Base-by-base conservation (phyloP, 108 stramenopile species). In the Pelagomonas calceolata region DNA sequence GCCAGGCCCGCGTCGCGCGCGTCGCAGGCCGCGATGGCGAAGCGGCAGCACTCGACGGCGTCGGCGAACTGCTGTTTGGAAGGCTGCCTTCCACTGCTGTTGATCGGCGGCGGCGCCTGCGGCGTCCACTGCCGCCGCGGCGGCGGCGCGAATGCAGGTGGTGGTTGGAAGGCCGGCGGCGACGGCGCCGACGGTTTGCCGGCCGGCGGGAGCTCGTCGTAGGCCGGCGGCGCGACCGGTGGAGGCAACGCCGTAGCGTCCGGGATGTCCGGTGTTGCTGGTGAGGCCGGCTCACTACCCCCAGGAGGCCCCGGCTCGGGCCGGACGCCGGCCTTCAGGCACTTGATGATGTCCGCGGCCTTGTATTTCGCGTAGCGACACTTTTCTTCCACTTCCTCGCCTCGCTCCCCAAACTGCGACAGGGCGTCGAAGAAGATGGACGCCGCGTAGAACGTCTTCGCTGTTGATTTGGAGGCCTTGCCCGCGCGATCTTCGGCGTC, bases 331-430 rank as follows among this genome's bases (percentile, higher is more conserved):
- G 93, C 91, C 64, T 92, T 94, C 32, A 96, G 82, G 4, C 92
- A 91, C 73, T 93, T 96, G 51, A 96, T 74, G 74, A 93, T 96
- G 36, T 96, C 93, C 0, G 93, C 88, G 16, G 93, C 91, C 70
- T 94, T 93, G 92, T 92, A 96, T 72, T 94, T 96, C 68, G 86
- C 82, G 78, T 94, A 96, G 17, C 70, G 71, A 30, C 35, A 64
- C 36, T 78, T 74, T 30, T 63, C 70, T 16, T 36, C 35, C 46
- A 32, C 73, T 10, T 75, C 76, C 21, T 67, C 77, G 39, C 72
- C 75, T 26, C 64, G 64, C 26, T 68, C 34, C 63, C 87, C 82
- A 76, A 94, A 96, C 80, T 93, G 93, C 44, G 91, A 77, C 70
- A 96, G 73, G 32, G 93, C 90, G 68, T 96, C 92, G 70, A 89